Base-by-base conservation (phyloP, 225 moss, liverwort and hornwort species). In the Ulota crispa region DNA sequence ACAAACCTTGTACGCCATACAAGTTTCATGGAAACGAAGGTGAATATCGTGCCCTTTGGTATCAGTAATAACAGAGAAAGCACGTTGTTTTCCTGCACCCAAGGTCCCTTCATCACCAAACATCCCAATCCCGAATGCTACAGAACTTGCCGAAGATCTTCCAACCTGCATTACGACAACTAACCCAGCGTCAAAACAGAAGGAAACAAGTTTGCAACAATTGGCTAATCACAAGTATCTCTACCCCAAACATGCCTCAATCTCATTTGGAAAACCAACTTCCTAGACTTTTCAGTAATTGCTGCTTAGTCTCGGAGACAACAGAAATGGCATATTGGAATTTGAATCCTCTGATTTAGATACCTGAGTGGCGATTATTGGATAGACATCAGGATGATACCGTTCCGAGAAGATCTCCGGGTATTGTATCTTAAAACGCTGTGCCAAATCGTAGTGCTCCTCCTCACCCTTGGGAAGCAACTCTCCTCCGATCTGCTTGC, bases 21-120 rank as follows among this genome's bases (percentile, higher is more conserved):
- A 98, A 4, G 95, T 93, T 72, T 98, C 97, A 62, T 98, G 97
- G 79, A 95, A 98, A 36, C 97, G 94, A 77, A 98, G 94, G 39
- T 85, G 92, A 73, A 89, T 92, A 60, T 94, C 97, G 20, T 85
- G 80, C 13, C 85, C 86, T 85, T 91, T 88, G 9, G 76, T 94
- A 83, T 98, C 94, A 3, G 90, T 93, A 39, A 98, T 61, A 30
- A 95, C 97, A 67, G 97, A 87, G 74, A 98, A 95, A 41, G 97
- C 94, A 54, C 92, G 94, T 56, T 92, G 91, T 28, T 94, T 93
- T 45, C 87, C 87, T 27, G 57, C 57, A 64, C 97, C 94, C 69
- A 98, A 83, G 16, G 43, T 78, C 10, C 97, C 95, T 79, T 78
- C 83, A 30, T 83, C 91, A 70, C 80, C 86, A 62, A 97, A 95